phyloP scores from a whole-genome alignment of 371 early-diverging fungal species.

The Lichtheimia ornata region DNA sequence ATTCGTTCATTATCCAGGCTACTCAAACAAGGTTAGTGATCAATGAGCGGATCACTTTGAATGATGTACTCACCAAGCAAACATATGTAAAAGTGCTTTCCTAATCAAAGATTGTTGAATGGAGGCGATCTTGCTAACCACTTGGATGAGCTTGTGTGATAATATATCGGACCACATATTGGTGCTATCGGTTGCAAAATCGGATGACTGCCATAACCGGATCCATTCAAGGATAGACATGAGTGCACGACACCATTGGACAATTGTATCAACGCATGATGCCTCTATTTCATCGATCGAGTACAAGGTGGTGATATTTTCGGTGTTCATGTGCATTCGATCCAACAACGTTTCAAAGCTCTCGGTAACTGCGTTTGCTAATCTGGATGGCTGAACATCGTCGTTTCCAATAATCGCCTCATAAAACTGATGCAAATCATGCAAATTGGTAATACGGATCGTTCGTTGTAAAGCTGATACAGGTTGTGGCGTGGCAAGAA shows the following conservation, averaged over 20 bases:
- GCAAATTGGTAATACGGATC: slow-evolving; percentile 5
- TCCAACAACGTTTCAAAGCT: slow-evolving; percentile 44
- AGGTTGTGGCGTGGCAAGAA: background rate
- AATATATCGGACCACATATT: slow-evolving; percentile 23
- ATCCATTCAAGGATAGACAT: slow-evolving; percentile 39
- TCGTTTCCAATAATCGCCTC: slow-evolving; percentile 7
- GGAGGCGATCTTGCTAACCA: slow-evolving; percentile 24
- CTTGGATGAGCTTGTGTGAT: slow-evolving; percentile 36
- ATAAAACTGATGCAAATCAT: slow-evolving; percentile 8
- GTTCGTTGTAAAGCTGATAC: slow-evolving; percentile 6
- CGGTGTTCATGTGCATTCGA: slow-evolving; percentile 38
- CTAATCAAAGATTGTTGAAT: slow-evolving; percentile 8
- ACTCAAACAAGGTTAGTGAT: background rate
- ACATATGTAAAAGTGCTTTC: slow-evolving; percentile 8
- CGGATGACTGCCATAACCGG: background rate
- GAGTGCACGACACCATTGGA: slow-evolving; percentile 43
- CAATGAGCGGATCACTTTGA: background rate
- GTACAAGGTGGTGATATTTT: slow-evolving; percentile 14
- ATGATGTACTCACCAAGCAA: slow-evolving; percentile 14
- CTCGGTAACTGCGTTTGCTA: slow-evolving; percentile 33
- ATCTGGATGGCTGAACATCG: slow-evolving; percentile 7
- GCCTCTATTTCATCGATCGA: slow-evolving; percentile 16
- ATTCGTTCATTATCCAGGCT: slow-evolving; percentile 25
- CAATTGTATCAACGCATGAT: slow-evolving; percentile 18
- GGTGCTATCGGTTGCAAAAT: background rate